phyloP scores from a whole-genome alignment of 768 basidiomycete genomes.

The Lepiota brunneoincarnata region DNA sequence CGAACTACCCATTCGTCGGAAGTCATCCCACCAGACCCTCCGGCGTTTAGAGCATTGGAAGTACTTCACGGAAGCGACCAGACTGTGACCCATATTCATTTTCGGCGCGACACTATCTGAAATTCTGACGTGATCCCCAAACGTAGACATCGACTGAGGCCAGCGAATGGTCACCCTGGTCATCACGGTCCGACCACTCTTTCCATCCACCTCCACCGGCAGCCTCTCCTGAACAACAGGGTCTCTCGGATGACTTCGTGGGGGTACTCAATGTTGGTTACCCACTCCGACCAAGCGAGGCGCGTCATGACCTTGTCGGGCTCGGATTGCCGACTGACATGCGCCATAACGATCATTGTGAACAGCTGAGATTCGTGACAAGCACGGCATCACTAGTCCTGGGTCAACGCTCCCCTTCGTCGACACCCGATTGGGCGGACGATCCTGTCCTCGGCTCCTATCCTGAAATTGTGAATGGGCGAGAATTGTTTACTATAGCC shows the following conservation, averaged over 20 bases:
- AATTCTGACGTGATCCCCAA: too few species aligned
- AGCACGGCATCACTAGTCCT: background rate
- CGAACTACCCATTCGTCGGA: too few species aligned
- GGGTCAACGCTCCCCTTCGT: too few species aligned
- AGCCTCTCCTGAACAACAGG: background rate
- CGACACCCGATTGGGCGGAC: too few species aligned
- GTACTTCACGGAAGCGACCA: too few species aligned
- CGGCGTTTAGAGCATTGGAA: too few species aligned
- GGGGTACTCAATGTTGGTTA: slow-evolving; percentile 1
- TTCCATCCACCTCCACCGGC: background rate
- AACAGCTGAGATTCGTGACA: background rate
- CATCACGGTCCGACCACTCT: background rate
- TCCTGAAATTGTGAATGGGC: too few species aligned
- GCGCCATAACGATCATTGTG: background rate
- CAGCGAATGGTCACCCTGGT: background rate
- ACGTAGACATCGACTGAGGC: background rate
- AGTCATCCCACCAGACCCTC: too few species aligned
- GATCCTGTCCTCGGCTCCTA: too few species aligned
- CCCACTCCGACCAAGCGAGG: slow-evolving; percentile 3
- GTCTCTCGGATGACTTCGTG: background rate
- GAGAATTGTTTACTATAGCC: too few species aligned
- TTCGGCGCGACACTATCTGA: too few species aligned
- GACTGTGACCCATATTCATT: too few species aligned
- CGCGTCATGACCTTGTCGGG: background rate
- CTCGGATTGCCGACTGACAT: background rate